A percentile compares a stretch with the other conserved stretches of the same genome.
Evolutionary conservation across 257 asterid genomes (phyloP).

Genomic region (Solanum pennellii): DNA sequence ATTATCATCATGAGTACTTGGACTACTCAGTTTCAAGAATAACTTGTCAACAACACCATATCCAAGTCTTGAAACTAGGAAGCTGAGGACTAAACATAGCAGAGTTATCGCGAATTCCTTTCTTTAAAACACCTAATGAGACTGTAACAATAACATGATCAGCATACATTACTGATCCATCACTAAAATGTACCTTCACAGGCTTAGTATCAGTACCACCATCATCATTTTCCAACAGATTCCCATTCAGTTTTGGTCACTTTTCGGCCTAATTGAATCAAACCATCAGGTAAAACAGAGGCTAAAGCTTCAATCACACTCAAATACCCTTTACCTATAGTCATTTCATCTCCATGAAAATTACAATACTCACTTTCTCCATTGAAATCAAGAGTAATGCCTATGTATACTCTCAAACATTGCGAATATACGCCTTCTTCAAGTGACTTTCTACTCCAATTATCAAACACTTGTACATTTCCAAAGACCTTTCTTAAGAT

Average conservation of each 20-base stretch:
- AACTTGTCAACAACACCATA: slow-evolving; percentile 80
- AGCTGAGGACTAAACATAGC: slow-evolving; percentile 49
- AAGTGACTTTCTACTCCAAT: not conserved
- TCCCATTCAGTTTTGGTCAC: slow-evolving; percentile 59
- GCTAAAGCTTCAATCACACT: slow-evolving; percentile 46
- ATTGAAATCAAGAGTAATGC: slow-evolving; percentile 49
- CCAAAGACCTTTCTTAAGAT: slow-evolving; percentile 26
- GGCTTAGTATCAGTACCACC: slow-evolving; percentile 9
- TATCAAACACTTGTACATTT: not conserved
- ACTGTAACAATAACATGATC: slow-evolving; percentile 81
- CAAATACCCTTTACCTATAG: slow-evolving; percentile 2
- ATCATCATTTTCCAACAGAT: not conserved
- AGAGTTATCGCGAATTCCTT: not conserved
- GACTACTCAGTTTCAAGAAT: slow-evolving; percentile 31
- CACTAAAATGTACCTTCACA: slow-evolving; percentile 54
- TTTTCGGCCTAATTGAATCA: slow-evolving; percentile 42
- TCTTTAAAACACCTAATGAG: slow-evolving; percentile 67
- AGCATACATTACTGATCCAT: slow-evolving; percentile 44
- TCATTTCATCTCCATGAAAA: slow-evolving; percentile 78
- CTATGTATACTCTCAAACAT: slow-evolving; percentile 68
- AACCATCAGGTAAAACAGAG: slow-evolving; percentile 58
- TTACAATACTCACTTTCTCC: slow-evolving; percentile 63
- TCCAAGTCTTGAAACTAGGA: slow-evolving; percentile 60
- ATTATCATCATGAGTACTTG: not conserved
- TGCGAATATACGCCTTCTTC: slow-evolving; percentile 40